Evolutionary conservation across 139 green algal species (phyloP), one percentile per base, ranked within the genome.

Genomic region (Micractinium sp.): DNA sequence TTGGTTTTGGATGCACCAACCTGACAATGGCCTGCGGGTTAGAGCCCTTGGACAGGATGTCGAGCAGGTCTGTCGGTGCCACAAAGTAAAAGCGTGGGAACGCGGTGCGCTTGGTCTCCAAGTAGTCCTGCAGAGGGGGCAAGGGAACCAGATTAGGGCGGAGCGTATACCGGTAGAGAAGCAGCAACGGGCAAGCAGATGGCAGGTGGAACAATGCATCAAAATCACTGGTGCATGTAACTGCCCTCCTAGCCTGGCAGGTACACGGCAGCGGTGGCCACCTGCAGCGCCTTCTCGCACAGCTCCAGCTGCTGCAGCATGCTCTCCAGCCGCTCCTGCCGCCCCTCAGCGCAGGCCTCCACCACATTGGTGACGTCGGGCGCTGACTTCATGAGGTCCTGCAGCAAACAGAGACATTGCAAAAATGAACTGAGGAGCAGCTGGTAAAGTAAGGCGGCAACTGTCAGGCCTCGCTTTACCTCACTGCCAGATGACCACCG

Each of bases 1-100:
- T 5, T 18, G 29, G 31, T 18, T 31, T 27, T 27, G 25, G 12
- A 12, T 2, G 31, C 27, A n/a, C 74, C 31, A n/a, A 77, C 82
- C 94, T 92, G 86, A 96, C 84, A 83, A 98, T 97, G 87, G 95
- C 91, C 87, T 97, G 95, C 1, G 96, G 96, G 90, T 97, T 96
- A 81, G 89, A 95, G 79, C 96, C 97, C 93, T 98, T 98, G 84
- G 95, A 96, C 39, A 99, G 92, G 77, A 99, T 98, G 92, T 99
- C 97, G 89, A 99, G 93, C 91, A 99, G 92, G 90, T 99, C 97
- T 23, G 95, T 95, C 25, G 95, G 94, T 27, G 96, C 93, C 39
- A 99, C 95, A 87, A 99, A 99, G 93, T 99, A 99, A 92, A 99
- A 99, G 22, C 97, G 94, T 0, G 97, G 97, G 90, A 99, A 99